Percentiles rank a stretch among this genome's conserved stretches.
Conservation (phyloP, 179 eudicot genomes). For the Pouteria campechiana region DNA sequence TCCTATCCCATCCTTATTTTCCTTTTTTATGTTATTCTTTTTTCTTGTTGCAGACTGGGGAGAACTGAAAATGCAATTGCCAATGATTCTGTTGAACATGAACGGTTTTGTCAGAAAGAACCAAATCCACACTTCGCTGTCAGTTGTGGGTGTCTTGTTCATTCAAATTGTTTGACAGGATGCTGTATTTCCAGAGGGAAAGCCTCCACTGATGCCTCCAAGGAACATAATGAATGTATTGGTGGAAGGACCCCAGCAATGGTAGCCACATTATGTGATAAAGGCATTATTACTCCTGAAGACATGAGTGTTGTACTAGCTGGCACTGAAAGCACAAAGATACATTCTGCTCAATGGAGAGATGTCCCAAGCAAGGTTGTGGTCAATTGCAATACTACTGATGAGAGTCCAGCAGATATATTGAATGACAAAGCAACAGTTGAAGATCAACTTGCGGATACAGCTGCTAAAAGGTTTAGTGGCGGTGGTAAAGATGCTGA, state of each 20-base stretch:
- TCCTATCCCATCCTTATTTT: too few relatives aligned
- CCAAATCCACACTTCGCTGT: constrained; percentile 16
- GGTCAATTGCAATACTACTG: constrained; percentile 9
- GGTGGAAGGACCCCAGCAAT: constrained; percentile 11
- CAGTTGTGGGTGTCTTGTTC: constrained; percentile 14
- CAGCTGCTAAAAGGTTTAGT: constrained; percentile 11
- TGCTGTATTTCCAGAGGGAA: constrained; percentile 10
- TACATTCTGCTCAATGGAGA: constrained; percentile 35
- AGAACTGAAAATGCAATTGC: constrained; percentile 18
- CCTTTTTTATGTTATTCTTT: neutral
- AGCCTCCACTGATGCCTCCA: constrained; percentile 4
- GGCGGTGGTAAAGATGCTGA: constrained; percentile 16
- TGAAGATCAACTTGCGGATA: constrained; percentile 10
- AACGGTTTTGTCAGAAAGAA: constrained; percentile 15
- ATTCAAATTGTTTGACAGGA: constrained; percentile 7
- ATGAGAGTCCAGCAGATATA: constrained; percentile 10
- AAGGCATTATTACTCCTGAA: constrained; percentile 7
- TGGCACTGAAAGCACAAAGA: constrained; percentile 11
- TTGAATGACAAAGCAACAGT: constrained; percentile 11
- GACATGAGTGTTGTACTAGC: constrained; percentile 9
- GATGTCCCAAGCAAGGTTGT: constrained; percentile 36
- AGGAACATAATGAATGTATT: constrained; percentile 12
- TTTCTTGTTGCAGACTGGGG: constrained; percentile 11
- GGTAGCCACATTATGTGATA: constrained; percentile 9
- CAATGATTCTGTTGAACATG: constrained; percentile 11